Evolutionary conservation across 139 green algal species (phyloP).

Genomic region (Klebsormidium nitens): DNA sequence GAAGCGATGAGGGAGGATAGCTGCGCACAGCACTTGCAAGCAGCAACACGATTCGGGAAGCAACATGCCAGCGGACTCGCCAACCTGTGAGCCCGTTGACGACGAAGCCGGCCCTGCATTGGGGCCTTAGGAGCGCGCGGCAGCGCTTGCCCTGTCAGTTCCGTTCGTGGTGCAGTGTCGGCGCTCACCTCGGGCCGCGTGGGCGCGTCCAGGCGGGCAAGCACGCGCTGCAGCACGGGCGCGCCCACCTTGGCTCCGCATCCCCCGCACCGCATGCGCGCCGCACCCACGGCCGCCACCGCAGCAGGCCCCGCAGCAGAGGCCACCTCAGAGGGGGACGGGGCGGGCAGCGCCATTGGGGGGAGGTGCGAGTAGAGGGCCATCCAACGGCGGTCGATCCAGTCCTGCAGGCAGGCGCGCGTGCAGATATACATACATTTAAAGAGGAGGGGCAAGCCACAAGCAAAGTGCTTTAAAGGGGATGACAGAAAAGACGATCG

Average conservation of each 20-base stretch:
- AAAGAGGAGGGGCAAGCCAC: too few species aligned
- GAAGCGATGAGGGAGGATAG: neutral
- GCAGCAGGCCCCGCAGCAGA: slow-evolving; percentile 47
- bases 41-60: neutral
- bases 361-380: slow-evolving; percentile 32
- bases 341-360: slow-evolving; percentile 13
- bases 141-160: neutral
- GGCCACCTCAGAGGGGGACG: slow-evolving; percentile 7
- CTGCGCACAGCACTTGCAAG: neutral
- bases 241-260: slow-evolving; percentile 83
- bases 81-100: neutral
- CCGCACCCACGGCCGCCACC: slow-evolving; percentile 37
- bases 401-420: slow-evolving; percentile 46
- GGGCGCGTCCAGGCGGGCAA: slow-evolving; percentile 48
- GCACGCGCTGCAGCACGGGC: slow-evolving; percentile 43
- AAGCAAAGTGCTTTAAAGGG: too few species aligned
- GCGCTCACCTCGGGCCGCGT: slow-evolving; percentile 1
- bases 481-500: too few species aligned
- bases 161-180: neutral
- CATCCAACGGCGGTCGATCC: slow-evolving; percentile 75
- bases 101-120: neutral
- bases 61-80: neutral
- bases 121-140: neutral
- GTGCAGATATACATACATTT: too few species aligned
- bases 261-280: slow-evolving; percentile 81